Conservation (phyloP, 192 early-diverging fungal species). For the Coemansia sp. region DNA sequence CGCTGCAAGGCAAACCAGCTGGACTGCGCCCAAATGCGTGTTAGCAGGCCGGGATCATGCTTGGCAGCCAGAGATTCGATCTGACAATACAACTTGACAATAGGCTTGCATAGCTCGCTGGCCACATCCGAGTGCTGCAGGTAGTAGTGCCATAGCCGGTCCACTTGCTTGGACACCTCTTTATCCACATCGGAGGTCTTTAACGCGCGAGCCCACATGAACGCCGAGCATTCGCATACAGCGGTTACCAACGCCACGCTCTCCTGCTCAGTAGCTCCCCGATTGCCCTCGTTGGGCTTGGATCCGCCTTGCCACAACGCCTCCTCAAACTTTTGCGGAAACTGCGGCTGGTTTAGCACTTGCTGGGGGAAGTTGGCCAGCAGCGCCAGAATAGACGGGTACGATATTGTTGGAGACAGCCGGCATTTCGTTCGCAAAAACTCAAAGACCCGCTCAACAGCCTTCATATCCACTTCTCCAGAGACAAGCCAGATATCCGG, state of each 20-base stretch:
- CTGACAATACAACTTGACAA: conserved; percentile 38
- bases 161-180: conserved; percentile 35
- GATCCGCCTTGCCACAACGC: conserved; percentile 41
- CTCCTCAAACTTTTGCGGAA: conserved; percentile 21
- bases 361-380: conserved; percentile 61
- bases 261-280: background rate
- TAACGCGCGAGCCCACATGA: conserved; percentile 41
- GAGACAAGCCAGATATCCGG: conserved; percentile 58
- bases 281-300: conserved; percentile 7
- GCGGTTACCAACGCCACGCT: conserved; percentile 40
- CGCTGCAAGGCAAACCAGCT: conserved; percentile 50
- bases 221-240: conserved; percentile 45
- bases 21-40: conserved; percentile 41
- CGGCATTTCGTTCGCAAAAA: conserved; percentile 66
- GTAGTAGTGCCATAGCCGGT: conserved; percentile 52
- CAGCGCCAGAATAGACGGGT: conserved; percentile 75
- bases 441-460: conserved; percentile 62
- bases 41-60: conserved; percentile 25
- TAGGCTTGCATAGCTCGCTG: conserved; percentile 28
- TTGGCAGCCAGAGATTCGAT: conserved; percentile 24
- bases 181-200: conserved; percentile 23
- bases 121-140: conserved; percentile 30
- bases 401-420: conserved; percentile 64
- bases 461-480: conserved; percentile 30
- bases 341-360: conserved; percentile 25